Conservation (phyloP, 495 filamentous ascomycete genomes). For the Neohortaea acidophila region DNA sequence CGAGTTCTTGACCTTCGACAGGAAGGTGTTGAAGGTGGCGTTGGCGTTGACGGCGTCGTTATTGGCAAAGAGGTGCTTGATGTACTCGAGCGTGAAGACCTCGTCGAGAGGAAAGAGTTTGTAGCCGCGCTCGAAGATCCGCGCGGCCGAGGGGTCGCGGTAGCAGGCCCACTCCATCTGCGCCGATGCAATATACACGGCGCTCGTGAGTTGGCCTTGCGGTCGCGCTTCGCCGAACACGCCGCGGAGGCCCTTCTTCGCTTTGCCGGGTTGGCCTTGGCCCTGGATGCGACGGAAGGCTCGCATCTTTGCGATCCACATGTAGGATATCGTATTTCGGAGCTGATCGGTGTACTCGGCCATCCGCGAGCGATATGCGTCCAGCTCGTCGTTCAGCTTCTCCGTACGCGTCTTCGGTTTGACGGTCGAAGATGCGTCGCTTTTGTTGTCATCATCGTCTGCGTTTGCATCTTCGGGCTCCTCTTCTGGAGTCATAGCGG, state of each 20-base stretch:
- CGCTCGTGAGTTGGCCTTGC: constrained; percentile 71
- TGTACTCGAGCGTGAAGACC: constrained; percentile 76
- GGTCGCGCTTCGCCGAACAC: constrained; percentile 77
- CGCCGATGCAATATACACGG: constrained; percentile 84
- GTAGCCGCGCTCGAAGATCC: constrained; percentile 87
- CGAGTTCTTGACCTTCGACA: constrained; percentile 36
- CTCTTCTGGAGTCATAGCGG: constrained; percentile 37
- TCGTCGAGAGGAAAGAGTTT: constrained; percentile 88
- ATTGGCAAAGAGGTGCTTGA: constrained; percentile 80
- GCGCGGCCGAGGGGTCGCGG: constrained; percentile 75
- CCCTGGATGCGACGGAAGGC: constrained; percentile 89
- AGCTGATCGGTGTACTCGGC: constrained; percentile 55
- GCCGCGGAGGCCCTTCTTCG: constrained; percentile 52
- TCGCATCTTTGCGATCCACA: constrained; percentile 88
- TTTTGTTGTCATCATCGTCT: constrained; percentile 39
- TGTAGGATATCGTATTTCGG: constrained; percentile 66
- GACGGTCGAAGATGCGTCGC: constrained; percentile 39
- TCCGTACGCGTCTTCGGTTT: constrained; percentile 27
- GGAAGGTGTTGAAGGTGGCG: constrained; percentile 84
- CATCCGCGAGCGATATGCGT: constrained; percentile 54
- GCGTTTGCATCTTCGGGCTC: constrained; percentile 46
- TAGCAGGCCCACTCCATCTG: constrained; percentile 92
- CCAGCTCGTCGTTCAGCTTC: constrained; percentile 38
- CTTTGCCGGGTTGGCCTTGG: constrained; percentile 53
- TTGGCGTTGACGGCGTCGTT: constrained; percentile 91